Evolutionary conservation across 139 green algal genomes (phyloP).

Genomic region (Coelastrella sp.): DNA sequence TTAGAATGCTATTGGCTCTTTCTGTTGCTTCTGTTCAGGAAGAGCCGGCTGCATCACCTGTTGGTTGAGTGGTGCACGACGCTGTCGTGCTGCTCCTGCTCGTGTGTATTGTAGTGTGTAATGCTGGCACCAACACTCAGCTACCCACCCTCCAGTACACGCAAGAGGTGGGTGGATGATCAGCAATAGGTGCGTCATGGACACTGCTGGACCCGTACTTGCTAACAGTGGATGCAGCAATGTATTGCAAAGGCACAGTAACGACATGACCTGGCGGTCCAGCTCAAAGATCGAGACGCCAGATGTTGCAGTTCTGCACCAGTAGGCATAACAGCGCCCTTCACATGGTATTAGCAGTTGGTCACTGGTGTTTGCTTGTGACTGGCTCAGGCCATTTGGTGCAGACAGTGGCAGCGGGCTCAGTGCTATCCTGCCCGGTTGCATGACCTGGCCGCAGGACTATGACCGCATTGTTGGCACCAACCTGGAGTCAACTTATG

Average conservation of each 20-base stretch:
- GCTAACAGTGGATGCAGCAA: neutral
- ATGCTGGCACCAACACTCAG: constrained; percentile 84
- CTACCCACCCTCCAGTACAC: constrained; percentile 80
- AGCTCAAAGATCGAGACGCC: no score
- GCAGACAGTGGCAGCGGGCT: no score
- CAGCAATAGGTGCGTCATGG: neutral
- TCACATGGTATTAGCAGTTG: no score
- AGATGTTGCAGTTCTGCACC: no score
- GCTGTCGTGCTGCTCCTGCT: neutral
- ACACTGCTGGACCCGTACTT: no score
- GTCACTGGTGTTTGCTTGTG: no score
- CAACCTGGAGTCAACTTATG: constrained; percentile 83
- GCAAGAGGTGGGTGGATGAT: constrained; percentile 42
- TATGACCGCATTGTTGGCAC: constrained; percentile 72
- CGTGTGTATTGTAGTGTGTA: constrained; percentile 63
- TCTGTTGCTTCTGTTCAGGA: no score
- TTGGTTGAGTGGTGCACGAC: neutral
- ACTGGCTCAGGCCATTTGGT: no score
- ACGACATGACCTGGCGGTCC: no score
- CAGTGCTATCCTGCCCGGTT: neutral
- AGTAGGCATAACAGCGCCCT: no score
- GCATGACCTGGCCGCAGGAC: constrained; percentile 53
- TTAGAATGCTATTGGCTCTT: no score
- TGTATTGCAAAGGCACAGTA: neutral
- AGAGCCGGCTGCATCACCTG: no score